phyloP scores from a whole-genome alignment of 2,329 filamentous ascomycete species.

The Penicillium capsulatum region DNA sequence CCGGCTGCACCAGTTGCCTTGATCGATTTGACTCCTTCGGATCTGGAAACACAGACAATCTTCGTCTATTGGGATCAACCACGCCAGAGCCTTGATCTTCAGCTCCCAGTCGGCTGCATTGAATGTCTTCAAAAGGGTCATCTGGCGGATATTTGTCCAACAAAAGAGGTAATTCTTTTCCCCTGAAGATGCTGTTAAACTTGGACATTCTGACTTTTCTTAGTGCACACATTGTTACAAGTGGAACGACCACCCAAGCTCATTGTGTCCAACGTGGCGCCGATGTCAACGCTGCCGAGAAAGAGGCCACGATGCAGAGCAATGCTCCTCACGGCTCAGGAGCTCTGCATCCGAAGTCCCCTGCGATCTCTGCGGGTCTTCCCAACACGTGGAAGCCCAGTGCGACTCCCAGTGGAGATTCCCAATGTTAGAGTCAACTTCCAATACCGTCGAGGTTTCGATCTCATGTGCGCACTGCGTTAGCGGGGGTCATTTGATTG shows the following conservation, averaged over 20 bases:
- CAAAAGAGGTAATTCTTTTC: slow-evolving; percentile 37
- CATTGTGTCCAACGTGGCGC: slow-evolving; percentile 39
- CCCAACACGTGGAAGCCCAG: slow-evolving; percentile 55
- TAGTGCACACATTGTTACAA: slow-evolving; percentile 43
- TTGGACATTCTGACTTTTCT: slow-evolving; percentile 4
- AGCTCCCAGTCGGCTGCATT: slow-evolving; percentile 40
- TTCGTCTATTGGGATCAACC: slow-evolving; percentile 40
- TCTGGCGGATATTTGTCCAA: slow-evolving; percentile 41
- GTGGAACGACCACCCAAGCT: slow-evolving; percentile 39
- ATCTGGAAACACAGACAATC: slow-evolving; percentile 40
- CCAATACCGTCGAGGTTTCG: slow-evolving; percentile 37
- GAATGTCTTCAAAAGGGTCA: slow-evolving; percentile 44
- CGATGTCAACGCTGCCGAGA: slow-evolving; percentile 57
- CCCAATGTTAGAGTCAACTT: slow-evolving; percentile 23
- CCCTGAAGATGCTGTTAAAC: not conserved
- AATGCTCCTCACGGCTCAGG: slow-evolving; percentile 57
- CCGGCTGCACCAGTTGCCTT: slow-evolving; percentile 32
- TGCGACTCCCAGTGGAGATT: slow-evolving; percentile 59
- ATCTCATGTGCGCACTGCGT: slow-evolving; percentile 44
- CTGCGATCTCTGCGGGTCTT: slow-evolving; percentile 58
- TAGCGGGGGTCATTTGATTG: slow-evolving; percentile 42
- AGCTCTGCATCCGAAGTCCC: slow-evolving; percentile 50
- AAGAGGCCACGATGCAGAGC: slow-evolving; percentile 52
- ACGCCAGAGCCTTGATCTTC: slow-evolving; percentile 37
- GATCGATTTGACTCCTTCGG: slow-evolving; percentile 36